phyloP scores from a whole-genome alignment of 2,329 filamentous ascomycete genomes.

The Fusarium sp. region DNA sequence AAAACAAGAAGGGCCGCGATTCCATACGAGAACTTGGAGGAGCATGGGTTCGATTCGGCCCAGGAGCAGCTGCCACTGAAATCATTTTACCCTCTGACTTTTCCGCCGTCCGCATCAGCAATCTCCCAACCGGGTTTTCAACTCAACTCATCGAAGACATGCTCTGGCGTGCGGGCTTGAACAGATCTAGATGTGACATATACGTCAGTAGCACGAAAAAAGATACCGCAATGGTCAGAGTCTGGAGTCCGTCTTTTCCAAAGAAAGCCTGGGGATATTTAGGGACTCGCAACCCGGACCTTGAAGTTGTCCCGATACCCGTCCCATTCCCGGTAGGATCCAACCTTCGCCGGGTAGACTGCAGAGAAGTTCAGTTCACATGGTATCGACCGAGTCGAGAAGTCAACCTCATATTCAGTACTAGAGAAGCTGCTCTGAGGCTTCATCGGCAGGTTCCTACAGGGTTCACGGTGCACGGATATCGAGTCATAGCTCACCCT shows the following conservation, averaged over 20 bases:
- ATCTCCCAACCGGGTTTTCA: constrained; percentile 41
- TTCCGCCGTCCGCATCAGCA: constrained; percentile 49
- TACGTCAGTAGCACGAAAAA: background rate
- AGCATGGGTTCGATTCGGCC: constrained; percentile 47
- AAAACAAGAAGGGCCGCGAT: background rate
- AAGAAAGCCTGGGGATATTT: constrained; percentile 4
- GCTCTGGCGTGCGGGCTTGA: constrained; percentile 22
- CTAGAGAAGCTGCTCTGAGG: constrained; percentile 27
- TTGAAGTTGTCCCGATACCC: background rate
- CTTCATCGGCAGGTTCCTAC: constrained; percentile 7
- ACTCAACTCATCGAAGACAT: constrained; percentile 28
- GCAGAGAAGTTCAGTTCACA: constrained; percentile 50
- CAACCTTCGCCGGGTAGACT: constrained; percentile 48
- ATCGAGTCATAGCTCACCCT: constrained; percentile 22
- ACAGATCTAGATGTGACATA: background rate
- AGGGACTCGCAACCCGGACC: background rate
- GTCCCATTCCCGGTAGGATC: constrained; percentile 38
- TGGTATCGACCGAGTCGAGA: constrained; percentile 49
- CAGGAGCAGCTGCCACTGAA: constrained; percentile 46
- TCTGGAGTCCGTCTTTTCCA: constrained; percentile 19
- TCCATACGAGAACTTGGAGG: constrained; percentile 38
- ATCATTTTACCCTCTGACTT: constrained; percentile 51
- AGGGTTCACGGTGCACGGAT: constrained; percentile 38
- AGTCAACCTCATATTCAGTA: constrained; percentile 35
- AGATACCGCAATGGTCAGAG: constrained; percentile 4